phyloP scores from a whole-genome alignment of 1,284 basidiomycete genomes.

The Ceratobasidium sp. region DNA sequence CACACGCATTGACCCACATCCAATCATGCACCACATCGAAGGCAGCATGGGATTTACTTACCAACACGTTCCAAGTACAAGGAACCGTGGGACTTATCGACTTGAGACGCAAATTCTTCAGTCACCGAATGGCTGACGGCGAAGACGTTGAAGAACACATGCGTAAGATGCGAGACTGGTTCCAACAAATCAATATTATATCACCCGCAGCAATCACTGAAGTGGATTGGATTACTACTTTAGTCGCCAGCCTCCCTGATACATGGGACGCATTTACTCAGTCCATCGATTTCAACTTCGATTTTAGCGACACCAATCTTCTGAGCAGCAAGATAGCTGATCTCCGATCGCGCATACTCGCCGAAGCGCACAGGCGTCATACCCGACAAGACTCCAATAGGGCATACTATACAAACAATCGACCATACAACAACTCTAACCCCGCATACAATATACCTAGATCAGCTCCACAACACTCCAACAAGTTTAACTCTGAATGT shows the following conservation, averaged over 20 bases:
- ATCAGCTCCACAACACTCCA: not conserved
- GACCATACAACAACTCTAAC: no score
- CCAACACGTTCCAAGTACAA: not conserved
- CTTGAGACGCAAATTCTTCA: not conserved
- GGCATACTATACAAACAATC: not conserved
- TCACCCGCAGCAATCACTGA: no score
- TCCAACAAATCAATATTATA: constrained; percentile 5
- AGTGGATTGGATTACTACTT: no score
- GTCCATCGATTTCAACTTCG: no score
- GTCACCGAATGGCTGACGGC: not conserved
- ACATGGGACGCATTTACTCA: no score
- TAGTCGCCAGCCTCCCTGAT: no score
- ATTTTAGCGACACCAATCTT: no score
- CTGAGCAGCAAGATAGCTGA: no score
- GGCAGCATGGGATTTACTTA: not conserved
- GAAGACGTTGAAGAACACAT: constrained; percentile 10
- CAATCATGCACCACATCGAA: not conserved
- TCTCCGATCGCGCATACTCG: not conserved
- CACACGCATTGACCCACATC: not conserved
- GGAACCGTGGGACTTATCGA: constrained; percentile 9
- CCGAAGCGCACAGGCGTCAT: not conserved
- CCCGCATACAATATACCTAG: no score
- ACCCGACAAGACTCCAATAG: not conserved
- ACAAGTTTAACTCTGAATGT: constrained; percentile 7
- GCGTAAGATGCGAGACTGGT: not conserved